A percentile compares a stretch with the other conserved stretches of the same genome.
Evolutionary conservation across 768 basidiomycete genomes (phyloP).

Genomic region (Hemileccinum impolitum): DNA sequence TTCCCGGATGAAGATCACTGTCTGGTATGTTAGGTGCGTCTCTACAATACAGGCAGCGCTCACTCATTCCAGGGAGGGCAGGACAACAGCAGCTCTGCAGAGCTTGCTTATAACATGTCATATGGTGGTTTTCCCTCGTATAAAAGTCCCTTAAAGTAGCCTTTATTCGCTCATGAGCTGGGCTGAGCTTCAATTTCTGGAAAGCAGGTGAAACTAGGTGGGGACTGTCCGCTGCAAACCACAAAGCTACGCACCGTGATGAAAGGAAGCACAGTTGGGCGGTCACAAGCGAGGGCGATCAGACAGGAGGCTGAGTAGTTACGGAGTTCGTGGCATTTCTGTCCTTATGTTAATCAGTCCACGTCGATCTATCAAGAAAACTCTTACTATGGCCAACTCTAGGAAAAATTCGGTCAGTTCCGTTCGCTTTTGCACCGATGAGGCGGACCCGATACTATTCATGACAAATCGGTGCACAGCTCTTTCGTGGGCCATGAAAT

Average conservation of each 20-base stretch:
- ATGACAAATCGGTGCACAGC: conserved; percentile 42
- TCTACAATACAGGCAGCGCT: not conserved
- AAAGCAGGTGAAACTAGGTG: not conserved
- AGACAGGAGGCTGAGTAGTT: conserved; percentile 44
- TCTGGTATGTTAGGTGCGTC: conserved; percentile 1
- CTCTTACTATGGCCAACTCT: conserved; percentile 40
- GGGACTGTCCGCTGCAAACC: not conserved
- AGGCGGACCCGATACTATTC: conserved; percentile 30
- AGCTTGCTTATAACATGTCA: conserved; percentile 30
- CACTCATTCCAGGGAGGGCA: conserved; percentile 33
- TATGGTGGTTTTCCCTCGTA: conserved; percentile 22
- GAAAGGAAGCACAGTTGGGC: conserved; percentile 35
- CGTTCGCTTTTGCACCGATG: conserved; percentile 18
- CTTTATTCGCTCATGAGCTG: conserved; percentile 21
- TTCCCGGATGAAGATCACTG: conserved; percentile 33
- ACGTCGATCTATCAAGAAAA: not conserved
- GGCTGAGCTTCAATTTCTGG: conserved; percentile 26
- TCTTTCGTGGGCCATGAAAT: conserved; percentile 35
- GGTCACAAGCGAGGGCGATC: conserved; percentile 42
- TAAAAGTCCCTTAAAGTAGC: conserved; percentile 21
- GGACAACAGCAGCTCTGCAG: conserved; percentile 27
- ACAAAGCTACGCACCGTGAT: conserved; percentile 15
- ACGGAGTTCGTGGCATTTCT: conserved; percentile 44
- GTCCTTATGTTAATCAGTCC: conserved; percentile 1
- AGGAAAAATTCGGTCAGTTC: conserved; percentile 42